Conservation (phyloP, 73 alveolate species). For the Paramecium sexaurelia region DNA sequence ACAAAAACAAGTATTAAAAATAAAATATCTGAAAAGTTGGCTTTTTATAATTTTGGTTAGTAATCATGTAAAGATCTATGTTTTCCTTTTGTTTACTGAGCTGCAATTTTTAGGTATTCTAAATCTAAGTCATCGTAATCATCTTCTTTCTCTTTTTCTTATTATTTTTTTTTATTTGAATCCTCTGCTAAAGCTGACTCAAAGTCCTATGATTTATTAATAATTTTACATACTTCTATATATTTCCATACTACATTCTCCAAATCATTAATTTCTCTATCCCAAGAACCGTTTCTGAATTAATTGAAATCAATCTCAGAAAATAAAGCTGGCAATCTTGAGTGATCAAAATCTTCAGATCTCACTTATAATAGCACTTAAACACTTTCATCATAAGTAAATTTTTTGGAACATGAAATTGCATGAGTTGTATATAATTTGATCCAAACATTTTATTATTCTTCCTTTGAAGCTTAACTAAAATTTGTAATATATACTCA, state of each 20-base stretch:
- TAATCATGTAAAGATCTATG: not conserved
- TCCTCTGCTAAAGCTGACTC: constrained; percentile 34
- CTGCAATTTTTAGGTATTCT: constrained; percentile 29
- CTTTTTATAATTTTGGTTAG: not conserved
- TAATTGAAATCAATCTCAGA: not conserved
- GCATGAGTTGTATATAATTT: constrained; percentile 24
- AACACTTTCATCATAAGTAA: constrained; percentile 23
- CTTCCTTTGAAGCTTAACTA: constrained; percentile 2
- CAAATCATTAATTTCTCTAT: not conserved
- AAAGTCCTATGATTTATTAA: not conserved
- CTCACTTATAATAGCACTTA: not conserved
- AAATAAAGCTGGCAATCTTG: not conserved
- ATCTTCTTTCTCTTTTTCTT: not conserved
- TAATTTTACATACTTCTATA: not conserved
- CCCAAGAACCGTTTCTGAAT: constrained; percentile 17
- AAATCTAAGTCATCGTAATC: not conserved
- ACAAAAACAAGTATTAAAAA: not conserved
- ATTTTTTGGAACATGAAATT: not conserved
- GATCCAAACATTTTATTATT: constrained; percentile 33
- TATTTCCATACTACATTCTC: constrained; percentile 6
- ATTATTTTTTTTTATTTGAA: not conserved
- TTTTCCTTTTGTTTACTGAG: not conserved
- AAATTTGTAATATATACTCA: not conserved
- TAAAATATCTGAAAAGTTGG: not conserved
- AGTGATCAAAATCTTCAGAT: constrained; percentile 3